Base-by-base conservation (phyloP, 257 asterid genomes). In the Thymus mandschuricus region DNA sequence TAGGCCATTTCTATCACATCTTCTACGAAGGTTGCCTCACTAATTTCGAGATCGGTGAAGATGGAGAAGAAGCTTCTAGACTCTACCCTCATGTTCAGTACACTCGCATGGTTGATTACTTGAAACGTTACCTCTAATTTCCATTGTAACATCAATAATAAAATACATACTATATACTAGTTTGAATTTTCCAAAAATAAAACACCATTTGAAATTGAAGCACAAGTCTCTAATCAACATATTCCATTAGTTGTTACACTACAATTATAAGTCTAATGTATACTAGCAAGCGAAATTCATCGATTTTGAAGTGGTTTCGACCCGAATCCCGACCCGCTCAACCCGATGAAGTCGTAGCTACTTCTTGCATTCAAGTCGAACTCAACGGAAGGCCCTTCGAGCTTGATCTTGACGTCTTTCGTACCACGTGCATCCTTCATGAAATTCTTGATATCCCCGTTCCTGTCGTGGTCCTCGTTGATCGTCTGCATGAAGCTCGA, bases 21-120 rank as follows among this genome's bases (percentile, higher is more conserved):
- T 90, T 87, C 82, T 90, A 85, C 2, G 96, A 92, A 40, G 97
- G 97, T 8, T 85, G 98, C 75, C 70, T 84, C 76, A 90, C 96
- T 15, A 90, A 82, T 79, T 90, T 92, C 58, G 92, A 86, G 62
- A 86, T 86, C 8, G 92, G 86, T 31, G 87, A 88, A 78, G 67
- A 79, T 29, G 89, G 82, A 3, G 91, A 79, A 79, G 97, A 92
- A 77, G 98, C 95, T 46, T 92, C 96, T 0, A 59, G 59, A 33
- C 96, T 92, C 11, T 92, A 88, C 73, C 96, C 97, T 4, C 83
- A 92, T 64, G 90, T 90, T 43, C 27, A 66, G 65, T 90, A 90
- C 81, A 87, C 81, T 30, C 86, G 87, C 38, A 76, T 88, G 75
- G 83, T 82, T 1, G 82, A 89, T 15, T 88, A 82, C 80, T 54